Evolutionary conservation across 805 yeast species (phyloP), one percentile per base, ranked within the genome.

Genomic region (Komagataella kurtzmanii): DNA sequence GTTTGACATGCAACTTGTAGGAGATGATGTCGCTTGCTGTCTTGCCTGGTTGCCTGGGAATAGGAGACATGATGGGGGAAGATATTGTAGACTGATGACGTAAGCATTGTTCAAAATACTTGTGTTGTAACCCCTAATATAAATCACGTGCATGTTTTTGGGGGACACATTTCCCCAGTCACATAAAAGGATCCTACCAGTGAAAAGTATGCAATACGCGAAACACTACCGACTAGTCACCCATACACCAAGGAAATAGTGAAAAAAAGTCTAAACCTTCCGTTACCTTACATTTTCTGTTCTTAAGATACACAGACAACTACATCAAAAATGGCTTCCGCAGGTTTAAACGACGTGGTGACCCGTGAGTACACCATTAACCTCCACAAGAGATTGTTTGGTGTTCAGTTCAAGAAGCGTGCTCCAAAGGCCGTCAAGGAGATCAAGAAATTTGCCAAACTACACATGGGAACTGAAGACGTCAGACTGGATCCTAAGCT

Each of bases 331-430:
- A 68, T 68, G 72, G 69, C 71, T 59, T 65, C 62, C 57, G 56
- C 66, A 55, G 95, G 91, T 77, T 80, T 89, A 74, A 86, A 87
- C 80, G 98, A 93, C 90, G 97, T 89, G 77, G 97, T 93, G 77
- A 87, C 99, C 76, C 96, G 99, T 79, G 99, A 93, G 81, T 93
- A 93, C 88, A 93, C 99, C 84, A 90, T 93, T 78, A 91, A 93
- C 88, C 80, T 91, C 77, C 96, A 89, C 96, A 91, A 89, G 79
- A 89, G 98, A 80, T 86, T 89, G 74, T 96, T 88, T 79, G 98
- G 98, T 81, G 90, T 85, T 66, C 86, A 88, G 78, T 93, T 91
- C 96, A 93, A 93, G 84, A 87, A 86, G 86, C 89, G 97, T 81
- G 99, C 99, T 71, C 99, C 99, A 79, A 88, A 80, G 74, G 99